Base-by-base conservation (phyloP, 73 alveolate species). In the Breviolum minutum region DNA sequence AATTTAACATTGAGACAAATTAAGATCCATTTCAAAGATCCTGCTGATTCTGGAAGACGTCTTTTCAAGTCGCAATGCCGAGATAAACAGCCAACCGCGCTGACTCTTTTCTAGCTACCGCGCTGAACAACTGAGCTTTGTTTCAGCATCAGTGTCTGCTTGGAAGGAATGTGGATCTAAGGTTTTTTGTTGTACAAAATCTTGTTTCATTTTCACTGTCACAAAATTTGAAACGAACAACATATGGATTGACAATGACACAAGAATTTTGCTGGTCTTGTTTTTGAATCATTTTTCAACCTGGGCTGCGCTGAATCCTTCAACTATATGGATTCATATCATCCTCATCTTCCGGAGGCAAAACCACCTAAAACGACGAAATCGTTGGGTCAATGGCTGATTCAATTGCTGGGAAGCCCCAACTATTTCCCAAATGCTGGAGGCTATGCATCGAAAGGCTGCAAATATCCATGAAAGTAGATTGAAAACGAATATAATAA, bases 301-400 rank as follows among this genome's bases (percentile, higher is more conserved):
- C 54, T 40, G 54, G 54, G 54, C 54, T 40, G 54, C 54, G 54
- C 54, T 40, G n/a, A n/a, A n/a, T 3, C 3, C 3, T 40, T 40
- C 54, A 40, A 40, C 54, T 40, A 40, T 48, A 80, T 6, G 88
- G 69, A 63, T 22, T 80, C 88, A 80, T 80, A 14, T 80, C 88
- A 80, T 80, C 88, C 29, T 80, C 88, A 80, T 77, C 86, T 77
- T 77, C 86, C 9, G 88, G 88, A 48, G 88, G 88, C 68, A 80
- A 30, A 8, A 80, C 88, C 27, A 80, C 88, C 88, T 80, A 69
- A 20, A 24, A 6, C 17, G 27, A 71, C 1, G 48, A 26, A 61
- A 13, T 24, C 85, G 22, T 13, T 6, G 48, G 12, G 6, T 14
- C 86, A 6, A n/a, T n/a, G 63, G 63, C 0, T 62, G 12, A 26